These are phyloP conservation scores for Yamadazyma conglobata DNA, from an alignment of 1,139 yeast genomes.

Conservation along the genomic window DNA sequence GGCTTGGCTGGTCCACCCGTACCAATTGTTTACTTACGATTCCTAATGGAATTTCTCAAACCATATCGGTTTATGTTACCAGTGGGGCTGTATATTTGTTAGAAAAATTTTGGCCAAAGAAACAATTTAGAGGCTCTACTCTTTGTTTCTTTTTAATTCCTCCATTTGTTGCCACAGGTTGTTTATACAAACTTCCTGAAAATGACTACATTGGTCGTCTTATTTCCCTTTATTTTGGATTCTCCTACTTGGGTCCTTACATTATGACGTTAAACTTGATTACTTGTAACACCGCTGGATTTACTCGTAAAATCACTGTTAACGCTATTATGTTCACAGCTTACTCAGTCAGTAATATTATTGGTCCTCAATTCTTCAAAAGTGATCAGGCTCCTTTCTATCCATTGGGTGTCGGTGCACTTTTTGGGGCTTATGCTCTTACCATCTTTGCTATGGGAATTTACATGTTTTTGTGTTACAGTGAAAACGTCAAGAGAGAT, in stretches of 20 bases:
- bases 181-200: constrained; percentile 10
- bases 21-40: constrained; percentile 9
- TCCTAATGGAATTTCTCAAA: constrained; percentile 12
- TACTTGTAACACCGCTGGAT: constrained; percentile 25
- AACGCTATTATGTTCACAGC: constrained; percentile 22
- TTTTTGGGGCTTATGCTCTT: constrained; percentile 20
- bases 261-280: constrained; percentile 27
- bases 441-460: constrained; percentile 8
- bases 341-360: constrained; percentile 27
- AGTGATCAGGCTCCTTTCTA: constrained; percentile 25
- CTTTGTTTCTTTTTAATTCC: constrained; percentile 11
- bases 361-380: constrained; percentile 27
- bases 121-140: constrained; percentile 11
- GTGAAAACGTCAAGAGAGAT: constrained; percentile 23
- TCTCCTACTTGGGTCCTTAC: constrained; percentile 19
- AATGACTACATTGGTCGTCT: constrained; percentile 8
- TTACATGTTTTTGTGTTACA: constrained; percentile 16
- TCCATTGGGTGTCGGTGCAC: constrained; percentile 22
- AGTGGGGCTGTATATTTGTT: constrained; percentile 9
- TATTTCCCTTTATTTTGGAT: constrained; percentile 11
- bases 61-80: constrained; percentile 10
- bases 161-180: constrained; percentile 13
- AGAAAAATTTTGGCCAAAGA: constrained; percentile 11
- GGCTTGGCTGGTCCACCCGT: constrained; percentile 20
- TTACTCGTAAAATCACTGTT: constrained; percentile 22